Evolutionary conservation across 1,284 basidiomycete species (phyloP).

Genomic region (Tausonia pullulans): DNA sequence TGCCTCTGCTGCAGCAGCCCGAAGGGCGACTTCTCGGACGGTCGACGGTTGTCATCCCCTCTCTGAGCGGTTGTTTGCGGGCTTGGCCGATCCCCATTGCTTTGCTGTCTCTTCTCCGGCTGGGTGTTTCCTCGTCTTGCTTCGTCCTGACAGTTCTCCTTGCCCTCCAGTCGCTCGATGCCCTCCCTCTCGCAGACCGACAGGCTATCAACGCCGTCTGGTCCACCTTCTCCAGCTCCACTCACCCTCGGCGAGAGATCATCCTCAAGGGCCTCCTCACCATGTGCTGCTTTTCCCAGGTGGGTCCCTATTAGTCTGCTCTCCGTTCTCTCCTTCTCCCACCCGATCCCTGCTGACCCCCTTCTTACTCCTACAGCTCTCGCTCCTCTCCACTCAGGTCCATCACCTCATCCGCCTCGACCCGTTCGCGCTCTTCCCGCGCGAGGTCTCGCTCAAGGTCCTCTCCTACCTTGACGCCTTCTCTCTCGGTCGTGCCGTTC

Average conservation of each 20-base stretch:
- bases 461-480: conserved; percentile 90
- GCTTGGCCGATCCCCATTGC: no score
- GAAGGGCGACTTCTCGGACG: no score
- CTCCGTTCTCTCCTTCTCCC: not conserved
- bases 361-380: conserved; percentile 39
- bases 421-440: conserved; percentile 81
- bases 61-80: no score
- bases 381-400: conserved; percentile 85
- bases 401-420: conserved; percentile 87
- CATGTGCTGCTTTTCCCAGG: conserved; percentile 87
- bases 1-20: no score
- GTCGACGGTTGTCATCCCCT: no score
- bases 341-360: not conserved
- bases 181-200: conserved; percentile 76
- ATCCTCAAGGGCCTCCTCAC: conserved; percentile 95
- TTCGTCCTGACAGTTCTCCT: not conserved
- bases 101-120: no score
- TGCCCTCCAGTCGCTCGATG: conserved; percentile 67
- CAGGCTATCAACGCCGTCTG: conserved; percentile 85
- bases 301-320: conserved; percentile 20
- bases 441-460: conserved; percentile 80
- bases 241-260: conserved; percentile 77
- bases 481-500: conserved; percentile 87
- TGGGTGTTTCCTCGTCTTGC: no score
- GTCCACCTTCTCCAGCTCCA: conserved; percentile 92